phyloP scores from a whole-genome alignment of 2,329 filamentous ascomycete species.

The Lachnellula willkommii region DNA sequence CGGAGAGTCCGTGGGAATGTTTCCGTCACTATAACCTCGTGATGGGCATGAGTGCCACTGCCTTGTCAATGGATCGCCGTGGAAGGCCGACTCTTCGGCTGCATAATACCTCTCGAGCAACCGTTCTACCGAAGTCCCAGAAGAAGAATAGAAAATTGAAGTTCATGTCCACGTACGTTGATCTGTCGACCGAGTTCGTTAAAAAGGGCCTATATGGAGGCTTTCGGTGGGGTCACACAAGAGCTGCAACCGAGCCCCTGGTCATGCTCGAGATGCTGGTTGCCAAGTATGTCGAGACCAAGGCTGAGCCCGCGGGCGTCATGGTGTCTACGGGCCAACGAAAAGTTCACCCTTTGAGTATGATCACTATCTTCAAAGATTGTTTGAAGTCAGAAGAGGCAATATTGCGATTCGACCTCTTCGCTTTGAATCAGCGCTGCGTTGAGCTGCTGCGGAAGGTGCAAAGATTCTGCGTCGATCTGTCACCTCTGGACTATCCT shows the following conservation, averaged over 20 bases:
- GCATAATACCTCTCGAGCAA: neutral
- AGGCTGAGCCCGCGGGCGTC: neutral
- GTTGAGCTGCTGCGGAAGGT: neutral
- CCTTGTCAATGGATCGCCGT: neutral
- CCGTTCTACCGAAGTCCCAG: neutral
- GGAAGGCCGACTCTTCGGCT: neutral
- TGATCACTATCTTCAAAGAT: neutral
- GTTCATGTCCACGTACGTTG: conserved; percentile 2
- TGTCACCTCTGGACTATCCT: conserved; percentile 5
- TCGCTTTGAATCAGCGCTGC: conserved; percentile 1
- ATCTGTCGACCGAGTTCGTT: neutral
- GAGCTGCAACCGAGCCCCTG: conserved; percentile 1
- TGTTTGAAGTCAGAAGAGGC: neutral
- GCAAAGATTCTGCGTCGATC: neutral
- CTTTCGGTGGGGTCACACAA: neutral
- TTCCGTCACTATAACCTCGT: neutral
- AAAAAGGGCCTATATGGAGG: neutral
- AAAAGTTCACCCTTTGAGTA: neutral
- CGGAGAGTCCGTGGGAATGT: neutral
- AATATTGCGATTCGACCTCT: conserved; percentile 3
- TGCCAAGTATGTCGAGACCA: neutral
- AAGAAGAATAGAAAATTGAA: conserved; percentile 2
- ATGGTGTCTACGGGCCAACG: neutral
- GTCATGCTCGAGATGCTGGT: conserved; percentile 1
- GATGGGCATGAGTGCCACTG: conserved; percentile 3